These are phyloP conservation scores for Acer saccharum DNA, from an alignment of 345 rosid species.

Conservation along the genomic window DNA sequence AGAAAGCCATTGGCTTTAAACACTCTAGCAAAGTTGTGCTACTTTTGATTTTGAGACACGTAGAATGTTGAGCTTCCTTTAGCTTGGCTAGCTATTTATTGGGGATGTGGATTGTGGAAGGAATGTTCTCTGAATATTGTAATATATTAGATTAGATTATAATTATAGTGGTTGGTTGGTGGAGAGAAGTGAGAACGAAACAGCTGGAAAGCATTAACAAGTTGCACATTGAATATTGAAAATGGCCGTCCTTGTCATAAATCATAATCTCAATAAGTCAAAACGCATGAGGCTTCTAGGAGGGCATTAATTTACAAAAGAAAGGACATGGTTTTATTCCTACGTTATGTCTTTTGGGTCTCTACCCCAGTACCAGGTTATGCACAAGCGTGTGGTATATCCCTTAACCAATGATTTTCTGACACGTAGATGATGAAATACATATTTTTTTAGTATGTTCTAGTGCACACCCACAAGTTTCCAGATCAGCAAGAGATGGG, in stretches of 20 bases:
- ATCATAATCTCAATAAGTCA: neutral
- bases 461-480: neutral
- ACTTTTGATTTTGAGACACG: slow-evolving; percentile 1
- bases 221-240: slow-evolving; percentile 4
- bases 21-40: neutral
- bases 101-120: neutral
- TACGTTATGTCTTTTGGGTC: neutral
- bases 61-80: neutral
- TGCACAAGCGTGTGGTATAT: neutral
- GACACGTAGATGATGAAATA: neutral
- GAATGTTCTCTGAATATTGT: neutral
- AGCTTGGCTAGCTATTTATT: neutral
- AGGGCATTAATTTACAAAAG: neutral
- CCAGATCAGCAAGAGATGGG: neutral
- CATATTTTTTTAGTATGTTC: neutral
- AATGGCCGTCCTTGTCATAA: slow-evolving; percentile 8
- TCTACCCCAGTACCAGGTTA: neutral
- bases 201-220: slow-evolving; percentile 26
- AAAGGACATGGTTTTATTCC: neutral
- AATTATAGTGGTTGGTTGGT: slow-evolving; percentile 1
- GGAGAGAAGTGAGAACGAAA: slow-evolving; percentile 1
- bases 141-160: neutral
- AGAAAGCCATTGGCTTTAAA: slow-evolving; percentile 12
- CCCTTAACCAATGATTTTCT: neutral
- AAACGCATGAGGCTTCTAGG: neutral